These are phyloP conservation scores for Paramecium biaurelia DNA, from an alignment of 73 alveolate genomes.

Conservation along the genomic window DNA sequence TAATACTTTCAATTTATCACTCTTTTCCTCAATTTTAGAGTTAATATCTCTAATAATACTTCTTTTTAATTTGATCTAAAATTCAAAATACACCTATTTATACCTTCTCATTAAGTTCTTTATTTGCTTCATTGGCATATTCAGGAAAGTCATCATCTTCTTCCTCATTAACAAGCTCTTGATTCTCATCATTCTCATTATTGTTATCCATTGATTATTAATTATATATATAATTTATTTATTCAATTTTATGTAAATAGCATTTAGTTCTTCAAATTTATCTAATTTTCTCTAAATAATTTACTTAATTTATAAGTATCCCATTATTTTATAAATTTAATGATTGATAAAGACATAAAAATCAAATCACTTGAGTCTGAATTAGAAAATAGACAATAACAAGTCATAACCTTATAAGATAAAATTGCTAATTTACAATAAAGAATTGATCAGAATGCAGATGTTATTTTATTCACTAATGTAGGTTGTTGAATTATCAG, in stretches of 20 bases:
- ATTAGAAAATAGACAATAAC: not conserved
- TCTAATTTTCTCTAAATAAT: not conserved
- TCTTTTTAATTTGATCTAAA: slow-evolving; percentile 78
- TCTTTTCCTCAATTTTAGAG: slow-evolving; percentile 84
- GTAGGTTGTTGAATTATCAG: slow-evolving; percentile 28
- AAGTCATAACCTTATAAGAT: not conserved
- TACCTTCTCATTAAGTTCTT: slow-evolving; percentile 84
- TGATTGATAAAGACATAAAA: not conserved
- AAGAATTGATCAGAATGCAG: slow-evolving; percentile 5
- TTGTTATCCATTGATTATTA: not conserved
- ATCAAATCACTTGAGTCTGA: not conserved
- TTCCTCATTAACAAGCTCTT: slow-evolving; percentile 35
- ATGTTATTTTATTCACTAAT: not conserved
- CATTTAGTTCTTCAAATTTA: not conserved
- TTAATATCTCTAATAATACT: slow-evolving; percentile 73
- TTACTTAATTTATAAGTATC: not conserved
- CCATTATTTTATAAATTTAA: not conserved
- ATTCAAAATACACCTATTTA: not conserved
- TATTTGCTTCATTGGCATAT: slow-evolving; percentile 94
- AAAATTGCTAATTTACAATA: not conserved
- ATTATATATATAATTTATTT: not conserved
- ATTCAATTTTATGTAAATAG: not conserved
- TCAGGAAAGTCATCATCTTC: slow-evolving; percentile 93
- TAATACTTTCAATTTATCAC: slow-evolving; percentile 83
- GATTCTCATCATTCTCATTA: slow-evolving; percentile 9